Base-by-base conservation (phyloP, 768 basidiomycete genomes). In the Tricholoma flavovirens region DNA sequence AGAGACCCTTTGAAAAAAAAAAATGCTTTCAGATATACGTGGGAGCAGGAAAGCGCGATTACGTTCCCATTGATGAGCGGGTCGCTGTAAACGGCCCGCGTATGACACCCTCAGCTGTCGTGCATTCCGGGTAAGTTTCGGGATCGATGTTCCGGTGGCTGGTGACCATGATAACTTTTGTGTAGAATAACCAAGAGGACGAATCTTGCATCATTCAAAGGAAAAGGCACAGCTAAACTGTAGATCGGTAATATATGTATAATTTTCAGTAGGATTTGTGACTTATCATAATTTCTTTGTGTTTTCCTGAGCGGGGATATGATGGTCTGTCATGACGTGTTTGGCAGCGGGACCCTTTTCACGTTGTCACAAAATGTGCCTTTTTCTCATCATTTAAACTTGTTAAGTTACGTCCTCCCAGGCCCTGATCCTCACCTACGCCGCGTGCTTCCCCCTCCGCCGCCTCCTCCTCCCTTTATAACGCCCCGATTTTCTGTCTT, bases 21-120 rank as follows among this genome's bases (percentile, higher is more conserved):
- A 33, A 12, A 10, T 30, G n/a, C 21, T 29, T 15, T 26, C 59
- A 91, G 87, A 81, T 95, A 51, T 96, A 90, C 64, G 81, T 92
- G 14, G 93, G 93, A 4, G 72, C 82, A 5, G 72, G 78, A 14
- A 86, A 85, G 68, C 83, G 93, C 42, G 83, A 88, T 54, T 96
- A 88, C 69, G 81, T 89, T 33, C 76, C 82, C 17, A 69, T 91
- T 14, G 80, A 81, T 1, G 71, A 83, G 50, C 83, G 93, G 33
- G 70, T 69, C 11, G 70, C 75, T 10, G 81, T 84, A 21, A 77
- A 81, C 55, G 86, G 82, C 4, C 64, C 65, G 24, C 78, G 74
- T 67, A 77, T 82, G 62, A 83, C 80, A 21, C 88, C 89, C 10
- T 84, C 83, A 12, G 67, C 71, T 11, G 78, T 90, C 40, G 69